phyloP scores from a whole-genome alignment of 495 filamentous ascomycete species.

The Staphylotrichum tortipilum region DNA sequence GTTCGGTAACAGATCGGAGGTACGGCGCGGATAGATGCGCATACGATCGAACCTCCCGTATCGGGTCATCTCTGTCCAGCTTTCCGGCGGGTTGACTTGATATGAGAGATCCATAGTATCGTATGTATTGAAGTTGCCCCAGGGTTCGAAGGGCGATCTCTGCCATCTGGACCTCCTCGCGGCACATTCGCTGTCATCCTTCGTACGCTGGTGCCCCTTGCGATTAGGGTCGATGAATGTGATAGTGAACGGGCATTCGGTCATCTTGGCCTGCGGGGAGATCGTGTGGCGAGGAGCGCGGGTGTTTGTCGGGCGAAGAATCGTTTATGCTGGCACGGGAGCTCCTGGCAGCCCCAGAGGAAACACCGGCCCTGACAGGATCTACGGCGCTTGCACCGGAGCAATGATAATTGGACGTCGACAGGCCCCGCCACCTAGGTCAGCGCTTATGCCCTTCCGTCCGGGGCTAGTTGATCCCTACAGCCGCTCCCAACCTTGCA shows the following conservation, averaged over 20 bases:
- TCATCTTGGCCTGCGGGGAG: slow-evolving; percentile 37
- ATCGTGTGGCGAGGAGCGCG: neutral
- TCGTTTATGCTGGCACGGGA: too few species aligned
- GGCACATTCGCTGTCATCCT: slow-evolving; percentile 29
- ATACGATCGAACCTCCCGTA: slow-evolving; percentile 57
- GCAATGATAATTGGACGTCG: too few species aligned
- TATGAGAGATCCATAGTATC: slow-evolving; percentile 45
- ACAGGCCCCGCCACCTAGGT: too few species aligned
- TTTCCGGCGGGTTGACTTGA: slow-evolving; percentile 41
- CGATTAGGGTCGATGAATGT: slow-evolving; percentile 30
- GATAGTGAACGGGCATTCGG: slow-evolving; percentile 27
- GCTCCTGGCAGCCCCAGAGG: too few species aligned
- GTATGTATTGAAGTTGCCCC: slow-evolving; percentile 38
- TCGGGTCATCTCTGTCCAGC: slow-evolving; percentile 52
- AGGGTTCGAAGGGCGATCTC: slow-evolving; percentile 35
- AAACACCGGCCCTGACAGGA: too few species aligned
- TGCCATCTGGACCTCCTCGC: slow-evolving; percentile 29
- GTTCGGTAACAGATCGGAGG: neutral
- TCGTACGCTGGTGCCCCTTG: slow-evolving; percentile 30
- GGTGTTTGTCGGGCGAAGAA: too few species aligned
- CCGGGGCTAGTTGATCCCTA: too few species aligned
- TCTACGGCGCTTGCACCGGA: too few species aligned
- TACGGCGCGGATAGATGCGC: slow-evolving; percentile 17
- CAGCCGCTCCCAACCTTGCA: too few species aligned
- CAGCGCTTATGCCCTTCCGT: too few species aligned